A percentile compares a stretch with the other conserved stretches of the same genome.
These are phyloP conservation scores for Ogataea wickerhamii DNA, from an alignment of 805 yeast species.

Conservation along the genomic window DNA sequence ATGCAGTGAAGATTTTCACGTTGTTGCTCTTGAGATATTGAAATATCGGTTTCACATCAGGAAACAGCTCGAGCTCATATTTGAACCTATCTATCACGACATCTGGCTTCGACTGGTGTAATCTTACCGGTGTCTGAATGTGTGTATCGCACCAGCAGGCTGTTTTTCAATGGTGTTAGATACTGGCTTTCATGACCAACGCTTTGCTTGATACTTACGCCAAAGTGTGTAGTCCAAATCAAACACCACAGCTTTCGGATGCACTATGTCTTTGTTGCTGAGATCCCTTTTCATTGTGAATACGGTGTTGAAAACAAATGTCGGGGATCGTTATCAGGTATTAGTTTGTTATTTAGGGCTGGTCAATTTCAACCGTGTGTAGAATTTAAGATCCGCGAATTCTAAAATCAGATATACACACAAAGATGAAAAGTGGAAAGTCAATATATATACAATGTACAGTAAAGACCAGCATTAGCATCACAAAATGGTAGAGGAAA, in stretches of 20 bases:
- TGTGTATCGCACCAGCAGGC: constrained; percentile 79
- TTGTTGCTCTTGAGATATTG: constrained; percentile 44
- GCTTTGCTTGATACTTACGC: constrained; percentile 49
- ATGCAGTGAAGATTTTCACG: constrained; percentile 63
- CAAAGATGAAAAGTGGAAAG: no score
- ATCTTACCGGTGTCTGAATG: constrained; percentile 50
- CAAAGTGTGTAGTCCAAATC: constrained; percentile 76
- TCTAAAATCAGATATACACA: no score
- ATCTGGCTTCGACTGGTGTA: constrained; percentile 25
- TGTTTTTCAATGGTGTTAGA: no score
- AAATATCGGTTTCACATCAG: constrained; percentile 66
- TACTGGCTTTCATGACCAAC: not conserved
- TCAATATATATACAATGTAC: no score
- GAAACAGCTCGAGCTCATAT: constrained; percentile 52
- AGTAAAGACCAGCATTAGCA: no score
- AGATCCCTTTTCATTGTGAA: no score
- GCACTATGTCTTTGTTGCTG: not conserved
- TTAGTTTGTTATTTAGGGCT: no score
- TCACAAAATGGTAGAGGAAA: no score
- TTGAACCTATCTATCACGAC: constrained; percentile 53
- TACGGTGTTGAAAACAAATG: no score
- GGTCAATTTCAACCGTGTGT: no score
- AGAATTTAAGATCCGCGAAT: no score
- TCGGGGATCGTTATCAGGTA: no score
- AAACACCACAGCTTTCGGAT: constrained; percentile 59